These are phyloP conservation scores for Powellomyces hirtus DNA, from an alignment of 192 early-diverging fungal species.

Conservation along the genomic window DNA sequence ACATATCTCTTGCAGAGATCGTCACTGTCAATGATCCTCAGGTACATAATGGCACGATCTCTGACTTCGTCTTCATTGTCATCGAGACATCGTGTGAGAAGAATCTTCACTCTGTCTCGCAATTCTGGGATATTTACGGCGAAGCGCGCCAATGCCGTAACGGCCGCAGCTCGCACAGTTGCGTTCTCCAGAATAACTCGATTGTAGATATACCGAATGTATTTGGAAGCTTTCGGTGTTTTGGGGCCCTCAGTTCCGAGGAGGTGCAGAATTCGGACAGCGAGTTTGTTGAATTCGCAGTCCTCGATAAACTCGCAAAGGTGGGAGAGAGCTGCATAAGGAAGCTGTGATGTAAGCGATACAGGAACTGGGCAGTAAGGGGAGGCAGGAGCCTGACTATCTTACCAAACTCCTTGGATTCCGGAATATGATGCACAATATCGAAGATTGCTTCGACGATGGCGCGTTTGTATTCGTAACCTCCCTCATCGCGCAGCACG, in stretches of 20 bases:
- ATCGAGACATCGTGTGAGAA: constrained; percentile 89
- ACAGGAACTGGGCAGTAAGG: background rate
- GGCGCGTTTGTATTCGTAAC: constrained; percentile 94
- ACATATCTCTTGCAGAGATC: constrained; percentile 66
- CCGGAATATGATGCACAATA: constrained; percentile 88
- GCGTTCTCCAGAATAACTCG: constrained; percentile 97
- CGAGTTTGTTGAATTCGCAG: constrained; percentile 98
- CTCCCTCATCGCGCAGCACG: constrained; percentile 95
- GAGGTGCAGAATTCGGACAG: constrained; percentile 94
- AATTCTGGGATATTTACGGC: constrained; percentile 80
- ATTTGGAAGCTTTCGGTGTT: constrained; percentile 88
- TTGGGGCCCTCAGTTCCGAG: constrained; percentile 92
- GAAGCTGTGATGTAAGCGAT: background rate
- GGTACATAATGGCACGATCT: constrained; percentile 88
- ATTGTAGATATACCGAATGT: constrained; percentile 99
- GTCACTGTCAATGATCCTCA: constrained; percentile 74
- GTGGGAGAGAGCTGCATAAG: constrained; percentile 74
- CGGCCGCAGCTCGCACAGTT: constrained; percentile 92
- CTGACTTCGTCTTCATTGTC: constrained; percentile 98
- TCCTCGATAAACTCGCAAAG: constrained; percentile 99
- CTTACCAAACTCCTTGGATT: constrained; percentile 85
- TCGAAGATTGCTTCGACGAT: constrained; percentile 98
- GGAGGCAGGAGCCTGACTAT: background rate
- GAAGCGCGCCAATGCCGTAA: constrained; percentile 93
- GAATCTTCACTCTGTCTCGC: constrained; percentile 60